phyloP scores from a whole-genome alignment of 306 rosid species.

The Rosa lucieae region DNA sequence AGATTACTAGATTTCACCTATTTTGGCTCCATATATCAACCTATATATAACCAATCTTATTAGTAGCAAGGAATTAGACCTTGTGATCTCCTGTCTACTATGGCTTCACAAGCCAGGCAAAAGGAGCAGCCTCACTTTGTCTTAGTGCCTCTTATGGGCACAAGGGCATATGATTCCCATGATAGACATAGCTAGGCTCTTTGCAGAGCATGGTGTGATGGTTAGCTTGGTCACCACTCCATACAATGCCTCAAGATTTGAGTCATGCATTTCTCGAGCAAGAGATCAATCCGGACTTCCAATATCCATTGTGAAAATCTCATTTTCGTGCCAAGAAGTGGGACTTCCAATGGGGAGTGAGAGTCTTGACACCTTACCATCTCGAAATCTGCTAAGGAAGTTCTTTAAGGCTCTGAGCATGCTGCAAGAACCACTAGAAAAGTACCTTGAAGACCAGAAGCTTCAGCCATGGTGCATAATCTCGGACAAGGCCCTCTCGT shows the following conservation, averaged over 20 bases:
- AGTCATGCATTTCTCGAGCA: constrained; percentile 42
- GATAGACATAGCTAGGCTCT: constrained; percentile 74
- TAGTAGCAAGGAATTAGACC: neutral
- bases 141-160: constrained; percentile 69
- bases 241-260: constrained; percentile 58
- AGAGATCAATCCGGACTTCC: constrained; percentile 31
- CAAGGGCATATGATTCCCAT: constrained; percentile 96
- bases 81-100: neutral
- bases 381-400: constrained; percentile 45
- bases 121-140: constrained; percentile 60
- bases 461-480: constrained; percentile 61
- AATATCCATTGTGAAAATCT: constrained; percentile 48
- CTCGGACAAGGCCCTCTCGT: constrained; percentile 62
- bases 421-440: constrained; percentile 67
- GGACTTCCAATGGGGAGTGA: constrained; percentile 71
- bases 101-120: constrained; percentile 29
- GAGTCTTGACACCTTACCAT: constrained; percentile 68
- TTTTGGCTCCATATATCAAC: neutral
- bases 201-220: constrained; percentile 45
- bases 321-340: constrained; percentile 60
- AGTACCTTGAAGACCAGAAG: constrained; percentile 32
- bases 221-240: constrained; percentile 76
- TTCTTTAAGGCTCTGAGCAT: constrained; percentile 60
- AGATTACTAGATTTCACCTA: neutral
- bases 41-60: neutral